Base-by-base conservation (phyloP, 2,329 filamentous ascomycete genomes). In the Ophiocordyceps camponoti-leonardi region DNA sequence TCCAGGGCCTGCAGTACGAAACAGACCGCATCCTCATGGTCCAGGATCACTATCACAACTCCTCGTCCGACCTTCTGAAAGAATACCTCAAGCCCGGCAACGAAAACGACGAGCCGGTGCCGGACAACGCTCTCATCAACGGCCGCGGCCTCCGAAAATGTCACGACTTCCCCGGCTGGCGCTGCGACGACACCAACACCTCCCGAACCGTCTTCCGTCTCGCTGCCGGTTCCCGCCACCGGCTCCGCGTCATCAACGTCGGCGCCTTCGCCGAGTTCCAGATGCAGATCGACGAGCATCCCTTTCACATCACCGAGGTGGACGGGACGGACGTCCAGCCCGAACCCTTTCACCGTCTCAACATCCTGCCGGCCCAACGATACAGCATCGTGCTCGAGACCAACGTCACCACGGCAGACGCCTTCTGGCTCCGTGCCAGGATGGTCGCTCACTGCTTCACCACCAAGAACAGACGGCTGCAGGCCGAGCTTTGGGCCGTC, bases 191-290 rank as follows among this genome's bases (percentile, higher is more conserved):
- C 41, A 53, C 59, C 0, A 58, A 63, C 2, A 55, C 60, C 0
- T 52, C 54, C 0, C 51, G 66, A 1, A 66, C 71, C 0, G 59
- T 56, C 1, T 56, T 77, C 7, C 60, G 67, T 19, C 59, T 79
- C 5, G 55, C 68, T n/a, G 66, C 71, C 2, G 70, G 72, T 2
- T 68, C 72, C 44, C 71, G 68, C 1, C 83, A 86, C 51, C 72
- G 79, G 41, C 62, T 86, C 43, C 74, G 81, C 14, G 69, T 86
- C 50, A 67, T 83, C 50, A 86, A 86, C 49, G 72, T 80, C 10
- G 82, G 78, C 12, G 79, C 77, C 0, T 83, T 84, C 54, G 79
- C 80, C 2, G 77, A 78, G 55, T 82, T 86, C 49, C 81, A 86
- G 54, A 69, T 86, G 26, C 77, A 76, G 55, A 67, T 86, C 42